Conservation (phyloP, 1,139 yeast genomes). For the Geotrichum australiense region DNA sequence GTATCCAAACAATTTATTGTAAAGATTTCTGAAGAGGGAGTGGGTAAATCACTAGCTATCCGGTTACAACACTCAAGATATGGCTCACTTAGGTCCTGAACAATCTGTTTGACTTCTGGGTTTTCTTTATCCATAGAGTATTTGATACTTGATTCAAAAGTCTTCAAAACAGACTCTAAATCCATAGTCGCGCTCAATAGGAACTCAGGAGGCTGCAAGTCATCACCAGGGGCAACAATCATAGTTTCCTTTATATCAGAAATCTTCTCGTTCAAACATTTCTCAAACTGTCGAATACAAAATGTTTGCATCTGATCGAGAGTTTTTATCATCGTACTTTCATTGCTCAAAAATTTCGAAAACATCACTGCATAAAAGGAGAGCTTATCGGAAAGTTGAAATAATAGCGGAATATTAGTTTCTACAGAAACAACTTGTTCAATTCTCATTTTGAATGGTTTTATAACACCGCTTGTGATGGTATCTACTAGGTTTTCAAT, state of each 20-base stretch:
- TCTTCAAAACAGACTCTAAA: slow-evolving; percentile 31
- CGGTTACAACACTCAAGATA: slow-evolving; percentile 32
- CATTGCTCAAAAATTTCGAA: slow-evolving; percentile 36
- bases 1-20: slow-evolving; percentile 35
- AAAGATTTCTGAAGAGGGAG: slow-evolving; percentile 29
- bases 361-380: slow-evolving; percentile 68
- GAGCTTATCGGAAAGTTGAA: slow-evolving; percentile 55
- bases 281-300: slow-evolving; percentile 30
- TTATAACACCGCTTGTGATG: slow-evolving; percentile 44
- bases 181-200: slow-evolving; percentile 31
- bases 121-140: slow-evolving; percentile 27
- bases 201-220: slow-evolving; percentile 36
- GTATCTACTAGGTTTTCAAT: slow-evolving; percentile 36
- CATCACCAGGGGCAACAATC: slow-evolving; percentile 19
- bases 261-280: slow-evolving; percentile 27
- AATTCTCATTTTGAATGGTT: slow-evolving; percentile 45
- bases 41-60: slow-evolving; percentile 26
- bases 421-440: slow-evolving; percentile 69
- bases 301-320: slow-evolving; percentile 26
- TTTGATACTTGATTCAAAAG: slow-evolving; percentile 32
- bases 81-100: slow-evolving; percentile 34
- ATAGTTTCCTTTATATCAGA: slow-evolving; percentile 21
- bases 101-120: slow-evolving; percentile 24
- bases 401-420: slow-evolving; percentile 47
- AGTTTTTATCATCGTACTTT: slow-evolving; percentile 23